Evolutionary conservation across 257 asterid genomes (phyloP), one percentile per base, ranked within the genome.

Genomic region (Gentiana macrophylla): DNA sequence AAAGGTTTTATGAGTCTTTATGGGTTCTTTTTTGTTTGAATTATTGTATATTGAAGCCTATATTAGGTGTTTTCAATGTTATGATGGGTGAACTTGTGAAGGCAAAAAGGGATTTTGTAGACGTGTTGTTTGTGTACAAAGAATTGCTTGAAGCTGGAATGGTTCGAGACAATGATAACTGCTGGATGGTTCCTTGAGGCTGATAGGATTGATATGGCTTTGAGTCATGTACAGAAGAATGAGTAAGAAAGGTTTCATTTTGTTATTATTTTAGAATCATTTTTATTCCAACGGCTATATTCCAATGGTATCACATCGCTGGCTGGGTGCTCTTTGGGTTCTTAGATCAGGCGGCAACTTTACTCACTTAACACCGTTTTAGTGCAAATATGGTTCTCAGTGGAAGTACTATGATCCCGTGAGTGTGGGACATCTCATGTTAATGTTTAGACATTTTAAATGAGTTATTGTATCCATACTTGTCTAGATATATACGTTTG

Each of bases 81-180:
- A 45, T 90, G 56, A 68, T 86, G 78, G 62, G 77, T 51, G 90
- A 81, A 54, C 77, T 90, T 44, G 77, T 84, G 11, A 77, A 64
- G 67, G 86, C 45, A 15, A 80, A 74, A 63, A 74, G 70, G 4
- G 94, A 70, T 64, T 77, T 90, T 61, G 74, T 80, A 80, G 94
- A 90, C 61, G 89, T 86, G 8, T 62, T 90, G 61, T 84, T 86
- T 72, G 94, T 86, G 54, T 90, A 86, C 44, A 90, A 86, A 52
- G 97, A 86, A 72, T 73, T 90, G 80, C 91, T 77, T 67, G 86
- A 84, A 74, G 84, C 90, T 3, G 89, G 91, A 34, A 62, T 79
- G 57, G 38, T 63, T 13, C 98, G 86, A 80, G 57, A 80, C 94
- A 3, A 65, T 77, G 66, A 90, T 80, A 61, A 64, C 57, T 90